Evolutionary conservation across 148 eudicot species (phyloP), one percentile per base, ranked within the genome.

Genomic region (Chenopodium quinoa): DNA sequence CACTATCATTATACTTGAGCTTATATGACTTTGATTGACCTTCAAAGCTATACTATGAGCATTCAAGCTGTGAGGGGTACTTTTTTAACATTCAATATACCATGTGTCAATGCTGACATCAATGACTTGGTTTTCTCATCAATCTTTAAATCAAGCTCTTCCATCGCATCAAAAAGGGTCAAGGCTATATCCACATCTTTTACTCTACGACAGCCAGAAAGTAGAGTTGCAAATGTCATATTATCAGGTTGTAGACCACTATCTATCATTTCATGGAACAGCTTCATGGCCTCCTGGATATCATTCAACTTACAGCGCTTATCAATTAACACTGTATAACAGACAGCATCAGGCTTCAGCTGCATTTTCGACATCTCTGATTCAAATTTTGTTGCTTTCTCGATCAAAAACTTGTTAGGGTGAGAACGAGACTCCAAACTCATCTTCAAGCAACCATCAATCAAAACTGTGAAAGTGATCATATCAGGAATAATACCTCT

Each of bases 401-500:
- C 47, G 37, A 70, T 75, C 47, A 29, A 27, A 78, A 67, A 78
- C 56, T 22, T 50, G 31, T 65, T 77, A 23, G 71, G 23, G 78
- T 37, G 17, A 73, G 74, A 48, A 37, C n/a, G 16, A 44, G 79
- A 27, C 74, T 47, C 83, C 83, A 84, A 75, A 34, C 69, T 79
- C 37, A 62, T 56, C 87, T 92, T 87, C 31, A 81, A 77, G 56
- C 81, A 80, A 65, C 93, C 94, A 80, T 91, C 89, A 73, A 92
- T 80, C 75, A 93, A 79, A 76, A 90, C 95, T 69, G 97, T 91
- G 83, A 86, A 91, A 62, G 92, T 89, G 63, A 89, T 58, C 56
- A 91, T 73, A 82, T 93, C 97, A 80, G 95, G 93, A 69, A 19
- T 23, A 56, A 93, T 86, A 54, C 93, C 92, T 79, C 83, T 87